phyloP scores from a whole-genome alignment of 2,329 filamentous ascomycete genomes.

The Colletotrichum magnum region DNA sequence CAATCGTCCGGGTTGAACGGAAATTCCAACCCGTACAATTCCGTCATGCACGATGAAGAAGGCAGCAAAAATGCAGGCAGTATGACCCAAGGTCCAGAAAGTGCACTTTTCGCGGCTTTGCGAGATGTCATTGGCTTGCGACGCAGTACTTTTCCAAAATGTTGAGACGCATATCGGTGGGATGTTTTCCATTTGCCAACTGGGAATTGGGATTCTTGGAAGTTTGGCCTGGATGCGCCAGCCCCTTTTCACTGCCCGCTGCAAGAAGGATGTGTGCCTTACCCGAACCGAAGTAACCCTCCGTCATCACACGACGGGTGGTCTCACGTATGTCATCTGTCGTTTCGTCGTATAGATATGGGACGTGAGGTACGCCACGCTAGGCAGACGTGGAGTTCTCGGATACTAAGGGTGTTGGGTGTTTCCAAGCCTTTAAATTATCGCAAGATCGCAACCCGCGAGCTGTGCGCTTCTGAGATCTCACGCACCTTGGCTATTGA shows the following conservation, averaged over 20 bases:
- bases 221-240: background rate
- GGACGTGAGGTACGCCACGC: background rate
- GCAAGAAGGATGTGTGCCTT: conserved; percentile 8
- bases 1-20: background rate
- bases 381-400: background rate
- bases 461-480: background rate
- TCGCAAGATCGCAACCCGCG: background rate
- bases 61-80: background rate
- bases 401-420: background rate
- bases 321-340: background rate
- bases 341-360: background rate
- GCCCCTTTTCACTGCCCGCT: conserved; percentile 6
- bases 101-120: background rate
- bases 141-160: background rate
- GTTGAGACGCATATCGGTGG: background rate
- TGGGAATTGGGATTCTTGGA: background rate
- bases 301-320: background rate
- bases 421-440: background rate
- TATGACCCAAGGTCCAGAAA: conserved; percentile 1
- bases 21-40: background rate
- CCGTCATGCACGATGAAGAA: background rate
- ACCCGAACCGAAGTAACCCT: background rate
- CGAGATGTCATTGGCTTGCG: background rate
- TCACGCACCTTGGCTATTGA: background rate
- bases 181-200: background rate